These are phyloP conservation scores for Olyra latifolia DNA, from an alignment of 176 grass and related monocot species.

Conservation along the genomic window DNA sequence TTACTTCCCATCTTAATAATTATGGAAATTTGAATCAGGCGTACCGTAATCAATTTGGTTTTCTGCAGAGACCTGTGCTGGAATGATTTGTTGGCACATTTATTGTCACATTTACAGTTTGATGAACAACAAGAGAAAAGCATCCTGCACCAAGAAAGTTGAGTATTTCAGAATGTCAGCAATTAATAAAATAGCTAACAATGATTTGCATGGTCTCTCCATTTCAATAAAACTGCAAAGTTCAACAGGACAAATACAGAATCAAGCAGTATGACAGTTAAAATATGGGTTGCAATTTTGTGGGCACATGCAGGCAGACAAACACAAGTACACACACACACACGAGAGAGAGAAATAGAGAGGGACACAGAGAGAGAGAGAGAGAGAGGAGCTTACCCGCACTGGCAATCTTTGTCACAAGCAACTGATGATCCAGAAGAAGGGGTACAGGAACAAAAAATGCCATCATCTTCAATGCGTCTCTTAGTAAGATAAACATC, in stretches of 20 bases:
- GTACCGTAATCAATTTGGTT: conserved; percentile 80
- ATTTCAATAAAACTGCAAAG: not conserved
- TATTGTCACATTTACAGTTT: conserved; percentile 71
- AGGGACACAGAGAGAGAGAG: conserved; percentile 2
- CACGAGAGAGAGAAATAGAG: not conserved
- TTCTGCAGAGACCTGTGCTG: conserved; percentile 77
- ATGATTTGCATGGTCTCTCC: not conserved
- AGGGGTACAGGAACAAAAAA: conserved; percentile 75
- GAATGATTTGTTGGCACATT: conserved; percentile 87
- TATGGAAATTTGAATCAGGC: not conserved
- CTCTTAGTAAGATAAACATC: conserved; percentile 79
- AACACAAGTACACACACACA: no score
- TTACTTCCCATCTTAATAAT: conserved; percentile 6
- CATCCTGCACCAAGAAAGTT: conserved; percentile 70
- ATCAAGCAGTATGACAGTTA: not conserved
- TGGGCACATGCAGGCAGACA: no score
- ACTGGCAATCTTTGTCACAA: conserved; percentile 86
- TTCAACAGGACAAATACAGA: not conserved
- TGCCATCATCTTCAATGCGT: conserved; percentile 84
- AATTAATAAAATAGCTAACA: conserved; percentile 39
- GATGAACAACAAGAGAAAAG: conserved; percentile 90
- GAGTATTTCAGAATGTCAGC: conserved; percentile 15
- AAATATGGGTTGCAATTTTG: not conserved
- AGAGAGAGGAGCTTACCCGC: conserved; percentile 42
- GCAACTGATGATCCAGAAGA: conserved; percentile 45